phyloP scores from a whole-genome alignment of 2,329 filamentous ascomycete species.

The Exophiala alcalophila region DNA sequence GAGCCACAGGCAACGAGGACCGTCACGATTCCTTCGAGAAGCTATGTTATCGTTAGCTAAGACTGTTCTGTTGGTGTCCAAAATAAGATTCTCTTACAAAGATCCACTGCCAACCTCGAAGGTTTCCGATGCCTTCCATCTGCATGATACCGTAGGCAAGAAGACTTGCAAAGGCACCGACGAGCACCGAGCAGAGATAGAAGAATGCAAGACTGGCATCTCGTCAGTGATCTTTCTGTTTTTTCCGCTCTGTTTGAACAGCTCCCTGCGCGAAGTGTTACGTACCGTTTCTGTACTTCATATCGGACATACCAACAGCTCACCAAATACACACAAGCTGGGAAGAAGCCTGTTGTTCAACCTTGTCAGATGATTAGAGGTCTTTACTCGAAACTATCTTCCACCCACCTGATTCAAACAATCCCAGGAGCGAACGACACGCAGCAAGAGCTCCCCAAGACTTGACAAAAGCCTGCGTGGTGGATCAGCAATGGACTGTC shows the following conservation, averaged over 20 bases:
- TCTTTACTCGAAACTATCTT: background rate
- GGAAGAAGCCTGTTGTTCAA: constrained; percentile 13
- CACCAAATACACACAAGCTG: constrained; percentile 25
- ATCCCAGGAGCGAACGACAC: constrained; percentile 62
- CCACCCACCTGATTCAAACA: constrained; percentile 54
- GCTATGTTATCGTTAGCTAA: constrained; percentile 4
- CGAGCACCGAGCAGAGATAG: constrained; percentile 21
- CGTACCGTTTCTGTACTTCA: constrained; percentile 25
- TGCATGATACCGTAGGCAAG: constrained; percentile 26
- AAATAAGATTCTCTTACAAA: constrained; percentile 22
- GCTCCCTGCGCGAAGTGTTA: background rate
- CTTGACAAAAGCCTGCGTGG: constrained; percentile 64
- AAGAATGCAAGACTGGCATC: constrained; percentile 16
- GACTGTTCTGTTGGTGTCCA: no score
- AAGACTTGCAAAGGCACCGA: constrained; percentile 18
- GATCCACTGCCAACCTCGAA: constrained; percentile 33
- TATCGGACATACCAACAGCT: constrained; percentile 25
- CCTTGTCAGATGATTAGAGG: background rate
- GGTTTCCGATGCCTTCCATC: constrained; percentile 27
- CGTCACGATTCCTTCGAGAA: constrained; percentile 30
- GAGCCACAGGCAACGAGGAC: constrained; percentile 29
- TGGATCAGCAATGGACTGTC: no score
- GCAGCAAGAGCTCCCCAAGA: constrained; percentile 68
- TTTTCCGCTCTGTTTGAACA: background rate
- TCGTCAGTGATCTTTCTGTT: no score